These are phyloP conservation scores for Botrytis squamosa DNA, from an alignment of 2,329 filamentous ascomycete species.

Conservation along the genomic window DNA sequence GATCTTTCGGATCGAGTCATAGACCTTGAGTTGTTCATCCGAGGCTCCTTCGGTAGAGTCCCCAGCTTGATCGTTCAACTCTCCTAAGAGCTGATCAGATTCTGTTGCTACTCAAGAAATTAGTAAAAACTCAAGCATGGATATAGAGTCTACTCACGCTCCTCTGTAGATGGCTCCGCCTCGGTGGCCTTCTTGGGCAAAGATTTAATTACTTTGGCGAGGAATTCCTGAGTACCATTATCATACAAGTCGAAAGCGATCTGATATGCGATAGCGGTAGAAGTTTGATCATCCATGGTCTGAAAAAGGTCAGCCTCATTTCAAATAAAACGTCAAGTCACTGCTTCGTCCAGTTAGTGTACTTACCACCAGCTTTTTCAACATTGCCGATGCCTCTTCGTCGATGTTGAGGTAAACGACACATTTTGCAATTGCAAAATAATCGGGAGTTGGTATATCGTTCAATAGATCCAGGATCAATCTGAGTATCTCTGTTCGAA, in stretches of 20 bases:
- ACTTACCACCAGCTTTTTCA: constrained; percentile 68
- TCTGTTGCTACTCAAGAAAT: constrained; percentile 34
- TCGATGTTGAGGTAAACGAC: constrained; percentile 94
- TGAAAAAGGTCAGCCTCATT: constrained; percentile 11
- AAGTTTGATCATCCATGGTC: constrained; percentile 71
- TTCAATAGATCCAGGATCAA: constrained; percentile 94
- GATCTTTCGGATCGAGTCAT: constrained; percentile 63
- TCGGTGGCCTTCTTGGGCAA: constrained; percentile 58
- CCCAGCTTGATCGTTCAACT: constrained; percentile 46
- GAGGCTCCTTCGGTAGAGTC: constrained; percentile 41
- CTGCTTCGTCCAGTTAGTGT: constrained; percentile 4
- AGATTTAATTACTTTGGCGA: constrained; percentile 82
- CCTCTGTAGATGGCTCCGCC: constrained; percentile 41
- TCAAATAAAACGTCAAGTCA: neutral
- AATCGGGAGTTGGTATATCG: constrained; percentile 88
- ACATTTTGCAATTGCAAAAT: constrained; percentile 97
- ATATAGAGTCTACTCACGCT: constrained; percentile 37
- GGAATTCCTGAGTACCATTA: constrained; percentile 96
- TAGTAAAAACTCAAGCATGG: neutral
- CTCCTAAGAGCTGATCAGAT: constrained; percentile 56
- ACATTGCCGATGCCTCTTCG: constrained; percentile 82
- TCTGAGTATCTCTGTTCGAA: constrained; percentile 80
- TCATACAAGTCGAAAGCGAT: constrained; percentile 98
- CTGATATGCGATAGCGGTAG: constrained; percentile 87
- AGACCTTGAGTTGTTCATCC: constrained; percentile 55